Evolutionary conservation across 1,284 basidiomycete species (phyloP), one percentile per base, ranked within the genome.

Genomic region (Leccinum solheimii): DNA sequence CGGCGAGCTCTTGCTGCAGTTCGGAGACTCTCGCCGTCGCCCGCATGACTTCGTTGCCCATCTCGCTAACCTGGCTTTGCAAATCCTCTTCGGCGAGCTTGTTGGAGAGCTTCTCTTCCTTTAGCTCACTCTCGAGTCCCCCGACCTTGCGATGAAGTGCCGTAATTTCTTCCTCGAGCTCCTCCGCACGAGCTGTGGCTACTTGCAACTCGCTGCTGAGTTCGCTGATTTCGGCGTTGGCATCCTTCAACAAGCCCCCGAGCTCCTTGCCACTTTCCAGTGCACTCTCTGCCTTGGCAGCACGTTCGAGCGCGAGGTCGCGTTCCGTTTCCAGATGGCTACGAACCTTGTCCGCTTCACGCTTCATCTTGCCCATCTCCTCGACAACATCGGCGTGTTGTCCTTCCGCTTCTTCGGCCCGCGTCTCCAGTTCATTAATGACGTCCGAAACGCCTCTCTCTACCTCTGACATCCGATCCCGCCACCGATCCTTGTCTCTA

Each of bases 361-460:
- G 81, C 30, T 80, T 67, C 11, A 77, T 73, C 61, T 78, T 77
- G 30, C 70, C 69, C 3, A 75, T 68, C 50, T 79, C 78, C 56
- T 79, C 76, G 59, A 83, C 78, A 1, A 76, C 75, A 2, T 75
- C 69, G 52, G 75, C 76, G 5, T 76, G 73, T 21, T 74, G 77
- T 62, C 77, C 76, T 64, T 88, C 85, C 0, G 86, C 83, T 36
- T 77, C 78, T 53, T 78, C 77, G 4, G 85, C 67, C 63, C 82
- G 85, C 64, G 72, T 69, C 72, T 91, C 89, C 58, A 92, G 73
- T 57, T 86, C 84, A n/a, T 77, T 75, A 27, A 92, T 79, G 60
- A 92, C 87, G 5, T 75, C 81, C 48, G 83, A 82, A 23, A 91
- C 88, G 8, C 87, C 87, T 56, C 77, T 77, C 72, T 91, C 86